phyloP scores from a whole-genome alignment of 2,329 filamentous ascomycete genomes.

The Lizonia empirigonia region DNA sequence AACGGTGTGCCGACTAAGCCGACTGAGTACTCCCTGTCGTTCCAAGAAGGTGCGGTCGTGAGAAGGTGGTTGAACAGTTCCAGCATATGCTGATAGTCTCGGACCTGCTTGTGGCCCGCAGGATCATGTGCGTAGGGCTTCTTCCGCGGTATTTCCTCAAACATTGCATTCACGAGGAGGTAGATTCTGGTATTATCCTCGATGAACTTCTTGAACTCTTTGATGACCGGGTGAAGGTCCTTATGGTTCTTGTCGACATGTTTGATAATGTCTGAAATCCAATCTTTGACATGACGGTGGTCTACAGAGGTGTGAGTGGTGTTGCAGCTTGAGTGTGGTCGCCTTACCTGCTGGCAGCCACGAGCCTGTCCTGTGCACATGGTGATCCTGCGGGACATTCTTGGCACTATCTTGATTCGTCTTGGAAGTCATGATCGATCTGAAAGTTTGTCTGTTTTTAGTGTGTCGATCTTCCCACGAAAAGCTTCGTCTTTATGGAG shows the following conservation, averaged over 20 bases:
- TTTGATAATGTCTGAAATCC: conserved; percentile 63
- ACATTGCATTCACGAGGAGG: conserved; percentile 72
- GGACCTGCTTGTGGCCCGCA: conserved; percentile 66
- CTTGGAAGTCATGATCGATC: conserved; percentile 1
- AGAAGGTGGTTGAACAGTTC: conserved; percentile 65
- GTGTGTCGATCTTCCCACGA: not conserved
- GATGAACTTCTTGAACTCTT: conserved; percentile 70
- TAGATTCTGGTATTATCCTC: conserved; percentile 67
- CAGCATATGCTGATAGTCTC: conserved; percentile 71
- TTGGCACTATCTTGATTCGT: conserved; percentile 22
- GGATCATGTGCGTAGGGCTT: conserved; percentile 66
- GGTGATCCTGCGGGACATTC: conserved; percentile 26
- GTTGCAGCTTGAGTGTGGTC: not conserved
- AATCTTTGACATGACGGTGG: conserved; percentile 66
- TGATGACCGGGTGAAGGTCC: conserved; percentile 63
- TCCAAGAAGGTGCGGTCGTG: conserved; percentile 51
- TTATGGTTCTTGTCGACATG: conserved; percentile 59
- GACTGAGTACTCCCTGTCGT: conserved; percentile 43
- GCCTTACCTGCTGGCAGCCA: conserved; percentile 8
- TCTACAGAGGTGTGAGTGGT: conserved; percentile 55
- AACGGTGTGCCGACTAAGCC: conserved; percentile 62
- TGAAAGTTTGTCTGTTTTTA: not conserved
- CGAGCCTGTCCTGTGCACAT: conserved; percentile 22
- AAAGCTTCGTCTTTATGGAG: not conserved
- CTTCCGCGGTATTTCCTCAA: conserved; percentile 67